Evolutionary conservation across 2,329 filamentous ascomycete genomes (phyloP), one percentile per base, ranked within the genome.

Genomic region (Elsinoe ampelina): DNA sequence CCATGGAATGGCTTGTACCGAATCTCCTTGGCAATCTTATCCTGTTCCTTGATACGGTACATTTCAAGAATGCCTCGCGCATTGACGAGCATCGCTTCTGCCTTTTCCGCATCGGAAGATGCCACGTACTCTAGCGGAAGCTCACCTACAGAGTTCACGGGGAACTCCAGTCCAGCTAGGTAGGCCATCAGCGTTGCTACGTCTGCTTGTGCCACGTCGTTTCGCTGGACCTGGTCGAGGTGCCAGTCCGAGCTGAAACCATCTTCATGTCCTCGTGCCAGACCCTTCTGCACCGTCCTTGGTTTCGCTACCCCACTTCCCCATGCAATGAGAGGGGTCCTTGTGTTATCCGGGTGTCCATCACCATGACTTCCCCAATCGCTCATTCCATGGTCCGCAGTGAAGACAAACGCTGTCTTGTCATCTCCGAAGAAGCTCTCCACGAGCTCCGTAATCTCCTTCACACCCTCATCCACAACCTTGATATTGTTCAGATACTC

Each of bases 301-400:
- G 93, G 93, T 61, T 80, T 80, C 2, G 90, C 89, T 38, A 97
- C 82, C 7, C 93, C 93, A 55, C 93, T 89, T 10, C 93, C 93
- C 93, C 93, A 98, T 2, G 81, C 84, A 63, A 98, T 88, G 32
- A 98, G 75, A 0, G 93, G 93, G 0, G 93, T 98, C 52, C 93
- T 82, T 2, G 93, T 98, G 66, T 97, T 98, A 70, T 98, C 88
- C 0, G 93, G 93, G 71, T 98, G 91, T 6, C 93, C 93, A 70
- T 98, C 93, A 36, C 95, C 95, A 69, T 98, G 95, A 64, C 91
- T 97, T n/a, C 95, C 93, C 85, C 87, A 96, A 71, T 98, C 93
- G 67, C 89, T 97, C 93, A 98, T 98, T 15, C 93, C 93, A 70
- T 98, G 93, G 67, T 98, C 93, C 6, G 93, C 93, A 1, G 95